Evolutionary conservation across 306 rosid species (phyloP).

Genomic region (Abrus pulchellus): DNA sequence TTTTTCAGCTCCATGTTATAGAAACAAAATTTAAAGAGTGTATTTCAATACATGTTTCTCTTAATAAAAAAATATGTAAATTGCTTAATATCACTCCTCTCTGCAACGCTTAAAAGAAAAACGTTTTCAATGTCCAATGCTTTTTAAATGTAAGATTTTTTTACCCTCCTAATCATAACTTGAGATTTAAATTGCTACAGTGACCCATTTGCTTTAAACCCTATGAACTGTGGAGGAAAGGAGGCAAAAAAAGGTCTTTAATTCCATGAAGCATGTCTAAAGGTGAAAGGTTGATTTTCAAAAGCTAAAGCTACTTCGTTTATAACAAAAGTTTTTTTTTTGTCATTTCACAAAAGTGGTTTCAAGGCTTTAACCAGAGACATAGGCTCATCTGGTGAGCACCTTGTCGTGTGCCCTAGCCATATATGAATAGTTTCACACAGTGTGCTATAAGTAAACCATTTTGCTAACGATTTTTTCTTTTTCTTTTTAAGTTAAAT

Average conservation of each 20-base stretch:
- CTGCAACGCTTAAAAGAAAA: not conserved
- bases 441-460: slow-evolving; percentile 18
- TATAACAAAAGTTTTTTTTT: slow-evolving; percentile 56
- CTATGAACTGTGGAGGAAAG: slow-evolving; percentile 31
- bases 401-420: slow-evolving; percentile 30
- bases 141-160: not conserved
- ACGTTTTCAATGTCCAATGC: not conserved
- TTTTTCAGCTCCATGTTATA: not conserved
- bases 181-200: slow-evolving; percentile 50
- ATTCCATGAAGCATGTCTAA: slow-evolving; percentile 45
- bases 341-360: slow-evolving; percentile 55
- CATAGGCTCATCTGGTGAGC: slow-evolving; percentile 45
- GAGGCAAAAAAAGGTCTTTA: slow-evolving; percentile 26
- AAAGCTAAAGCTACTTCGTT: slow-evolving; percentile 75
- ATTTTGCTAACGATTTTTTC: not conserved
- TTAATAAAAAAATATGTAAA: not conserved
- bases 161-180: not conserved
- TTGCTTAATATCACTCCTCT: not conserved
- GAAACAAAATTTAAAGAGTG: not conserved
- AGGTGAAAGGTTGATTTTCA: slow-evolving; percentile 54
- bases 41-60: not conserved
- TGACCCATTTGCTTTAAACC: slow-evolving; percentile 31
- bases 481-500: too few relatives aligned
- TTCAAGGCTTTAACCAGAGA: slow-evolving; percentile 43
- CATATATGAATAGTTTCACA: slow-evolving; percentile 35